These are phyloP conservation scores for Jatropha curcas DNA, from an alignment of 345 rosid species.

Conservation along the genomic window DNA sequence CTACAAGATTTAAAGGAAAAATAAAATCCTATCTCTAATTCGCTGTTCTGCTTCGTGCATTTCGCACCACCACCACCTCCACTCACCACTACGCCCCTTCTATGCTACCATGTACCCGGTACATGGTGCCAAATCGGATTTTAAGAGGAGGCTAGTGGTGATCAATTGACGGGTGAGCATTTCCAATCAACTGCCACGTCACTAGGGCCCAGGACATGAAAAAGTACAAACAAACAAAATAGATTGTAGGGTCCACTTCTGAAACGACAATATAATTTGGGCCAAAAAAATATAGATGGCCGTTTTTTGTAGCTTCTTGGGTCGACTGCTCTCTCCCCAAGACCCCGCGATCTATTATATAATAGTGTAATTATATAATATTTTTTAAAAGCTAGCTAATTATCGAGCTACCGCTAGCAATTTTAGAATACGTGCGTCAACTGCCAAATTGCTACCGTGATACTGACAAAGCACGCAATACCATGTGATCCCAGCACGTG, in stretches of 20 bases:
- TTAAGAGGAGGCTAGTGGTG: not conserved
- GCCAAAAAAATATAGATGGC: not conserved
- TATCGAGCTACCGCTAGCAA: not conserved
- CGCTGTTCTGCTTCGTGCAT: not conserved
- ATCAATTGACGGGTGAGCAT: conserved; percentile 21
- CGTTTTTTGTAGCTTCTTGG: not conserved
- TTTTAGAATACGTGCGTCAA: conserved; percentile 37
- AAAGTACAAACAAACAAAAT: not conserved
- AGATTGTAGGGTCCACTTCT: not conserved
- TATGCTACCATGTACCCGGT: not conserved
- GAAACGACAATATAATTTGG: not conserved
- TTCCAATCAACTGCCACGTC: conserved; percentile 40
- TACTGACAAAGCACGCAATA: conserved; percentile 18
- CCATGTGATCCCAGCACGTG: conserved; percentile 27
- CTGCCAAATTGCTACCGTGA: conserved; percentile 45
- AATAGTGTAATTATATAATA: not conserved
- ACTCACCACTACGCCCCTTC: not conserved
- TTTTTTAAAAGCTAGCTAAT: not conserved
- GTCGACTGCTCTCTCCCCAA: not conserved
- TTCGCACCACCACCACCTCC: not conserved
- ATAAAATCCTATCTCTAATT: not conserved
- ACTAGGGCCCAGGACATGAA: conserved; percentile 6
- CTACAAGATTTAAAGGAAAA: not conserved
- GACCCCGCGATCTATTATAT: not conserved
- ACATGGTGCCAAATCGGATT: not conserved